A percentile compares a stretch with the other conserved stretches of the same genome.
phyloP scores from a whole-genome alignment of 1,139 yeast species.

The Lodderomyces jiufengensis region DNA sequence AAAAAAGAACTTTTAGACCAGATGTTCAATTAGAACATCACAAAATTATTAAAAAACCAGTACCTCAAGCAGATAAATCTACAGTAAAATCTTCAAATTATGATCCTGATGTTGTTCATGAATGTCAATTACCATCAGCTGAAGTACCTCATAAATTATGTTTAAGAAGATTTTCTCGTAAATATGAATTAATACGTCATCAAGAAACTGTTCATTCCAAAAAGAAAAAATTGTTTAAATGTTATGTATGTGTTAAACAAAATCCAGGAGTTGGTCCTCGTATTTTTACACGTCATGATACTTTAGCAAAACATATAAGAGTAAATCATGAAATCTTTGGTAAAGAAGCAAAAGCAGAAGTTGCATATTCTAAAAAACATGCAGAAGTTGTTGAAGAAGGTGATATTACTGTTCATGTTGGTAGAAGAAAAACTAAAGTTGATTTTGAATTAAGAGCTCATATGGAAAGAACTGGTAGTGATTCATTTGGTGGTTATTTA shows the following conservation, averaged over 20 bases:
- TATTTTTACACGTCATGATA: constrained; percentile 92
- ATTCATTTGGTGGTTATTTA: constrained; percentile 13
- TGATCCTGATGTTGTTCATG: constrained; percentile 49
- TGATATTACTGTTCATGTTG: constrained; percentile 46
- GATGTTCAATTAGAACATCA: constrained; percentile 13
- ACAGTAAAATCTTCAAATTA: constrained; percentile 40
- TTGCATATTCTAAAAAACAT: constrained; percentile 45
- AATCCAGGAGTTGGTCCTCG: constrained; percentile 50
- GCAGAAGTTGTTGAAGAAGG: constrained; percentile 47
- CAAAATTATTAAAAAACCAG: constrained; percentile 19
- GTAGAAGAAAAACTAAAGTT: constrained; percentile 46
- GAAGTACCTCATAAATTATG: constrained; percentile 58
- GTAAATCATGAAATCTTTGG: constrained; percentile 79
- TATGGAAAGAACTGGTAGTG: constrained; percentile 34
- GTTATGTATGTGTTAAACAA: constrained; percentile 77
- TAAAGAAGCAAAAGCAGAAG: constrained; percentile 59
- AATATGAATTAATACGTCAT: constrained; percentile 90
- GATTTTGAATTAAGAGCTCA: constrained; percentile 48
- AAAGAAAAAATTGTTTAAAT: constrained; percentile 79
- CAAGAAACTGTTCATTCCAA: constrained; percentile 95
- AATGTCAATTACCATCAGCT: constrained; percentile 46
- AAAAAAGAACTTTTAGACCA: constrained; percentile 17
- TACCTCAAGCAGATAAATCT: constrained; percentile 27
- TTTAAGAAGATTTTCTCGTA: constrained; percentile 82
- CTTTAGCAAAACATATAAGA: constrained; percentile 86